Percentiles rank a stretch among this genome's conserved stretches.
Evolutionary conservation across 495 filamentous ascomycete species (phyloP).

Genomic region (Letharia lupina): DNA sequence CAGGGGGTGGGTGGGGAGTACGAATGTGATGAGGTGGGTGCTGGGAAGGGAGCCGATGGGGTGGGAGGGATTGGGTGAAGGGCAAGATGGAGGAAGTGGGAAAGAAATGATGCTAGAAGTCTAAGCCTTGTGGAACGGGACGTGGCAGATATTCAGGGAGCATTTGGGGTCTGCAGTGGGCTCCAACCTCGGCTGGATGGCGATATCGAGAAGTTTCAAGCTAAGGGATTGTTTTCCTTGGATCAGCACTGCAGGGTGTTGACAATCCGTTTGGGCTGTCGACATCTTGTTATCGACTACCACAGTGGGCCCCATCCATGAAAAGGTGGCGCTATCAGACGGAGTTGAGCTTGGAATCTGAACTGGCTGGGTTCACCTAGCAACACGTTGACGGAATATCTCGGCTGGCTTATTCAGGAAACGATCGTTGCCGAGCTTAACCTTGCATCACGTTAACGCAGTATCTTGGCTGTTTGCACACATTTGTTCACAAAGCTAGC

Average conservation of each 20-base stretch:
- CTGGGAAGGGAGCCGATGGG: constrained; percentile 28
- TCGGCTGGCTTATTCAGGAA: background rate
- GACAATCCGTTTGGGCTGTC: too few species aligned
- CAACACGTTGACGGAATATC: background rate
- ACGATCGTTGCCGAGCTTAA: background rate
- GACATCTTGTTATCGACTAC: too few species aligned
- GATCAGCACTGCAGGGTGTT: too few species aligned
- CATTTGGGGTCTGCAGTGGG: background rate
- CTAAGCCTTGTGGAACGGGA: too few species aligned
- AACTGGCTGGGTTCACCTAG: too few species aligned
- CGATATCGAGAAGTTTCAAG: too few species aligned
- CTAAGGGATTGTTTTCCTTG: too few species aligned
- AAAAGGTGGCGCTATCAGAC: background rate
- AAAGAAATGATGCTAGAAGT: background rate
- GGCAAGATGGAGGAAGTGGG: background rate
- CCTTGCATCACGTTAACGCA: too few species aligned
- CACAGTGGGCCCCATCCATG: background rate
- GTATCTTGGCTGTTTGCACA: too few species aligned
- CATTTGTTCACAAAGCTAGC: too few species aligned
- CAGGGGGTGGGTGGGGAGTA: constrained; percentile 29
- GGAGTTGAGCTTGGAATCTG: background rate
- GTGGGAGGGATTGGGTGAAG: constrained; percentile 22
- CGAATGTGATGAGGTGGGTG: constrained; percentile 32
- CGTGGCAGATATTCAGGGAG: background rate
- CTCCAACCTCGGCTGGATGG: background rate